These are phyloP conservation scores for Monilinia fructicola DNA, from an alignment of 2,329 filamentous ascomycete genomes.

Conservation along the genomic window DNA sequence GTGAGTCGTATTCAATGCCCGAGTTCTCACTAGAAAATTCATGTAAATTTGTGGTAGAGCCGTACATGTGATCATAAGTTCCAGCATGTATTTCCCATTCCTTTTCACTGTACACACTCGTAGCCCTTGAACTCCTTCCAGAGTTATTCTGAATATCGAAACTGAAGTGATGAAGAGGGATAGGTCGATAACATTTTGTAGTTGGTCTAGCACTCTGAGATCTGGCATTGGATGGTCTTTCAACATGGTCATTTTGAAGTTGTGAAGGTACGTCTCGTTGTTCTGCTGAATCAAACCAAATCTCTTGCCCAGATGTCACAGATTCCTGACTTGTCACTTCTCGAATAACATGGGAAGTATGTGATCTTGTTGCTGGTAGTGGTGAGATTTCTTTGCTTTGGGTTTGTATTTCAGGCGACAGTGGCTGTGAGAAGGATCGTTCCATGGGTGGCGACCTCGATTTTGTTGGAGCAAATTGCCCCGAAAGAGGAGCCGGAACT, in stretches of 20 bases:
- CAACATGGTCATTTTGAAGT: not conserved
- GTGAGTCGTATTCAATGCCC: constrained; percentile 26
- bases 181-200: constrained; percentile 17
- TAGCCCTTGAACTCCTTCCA: constrained; percentile 1
- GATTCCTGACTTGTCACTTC: constrained; percentile 13
- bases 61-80: constrained; percentile 34
- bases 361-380: not conserved
- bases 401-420: not conserved
- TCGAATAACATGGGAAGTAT: not conserved
- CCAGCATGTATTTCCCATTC: constrained; percentile 23
- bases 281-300: constrained; percentile 11
- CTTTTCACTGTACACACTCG: constrained; percentile 19
- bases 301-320: not conserved
- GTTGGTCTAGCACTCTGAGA: constrained; percentile 17
- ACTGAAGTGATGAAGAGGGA: constrained; percentile 23
- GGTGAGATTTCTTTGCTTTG: not conserved
- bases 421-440: not conserved
- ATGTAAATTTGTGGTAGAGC: constrained; percentile 21
- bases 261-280: not conserved
- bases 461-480: not conserved
- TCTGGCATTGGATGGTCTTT: not conserved
- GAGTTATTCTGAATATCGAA: constrained; percentile 19
- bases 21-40: not conserved
- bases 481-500: not conserved
- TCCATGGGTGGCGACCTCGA: not conserved